Conservation (phyloP, 139 green algal genomes). For the Trebouxia sp. region DNA sequence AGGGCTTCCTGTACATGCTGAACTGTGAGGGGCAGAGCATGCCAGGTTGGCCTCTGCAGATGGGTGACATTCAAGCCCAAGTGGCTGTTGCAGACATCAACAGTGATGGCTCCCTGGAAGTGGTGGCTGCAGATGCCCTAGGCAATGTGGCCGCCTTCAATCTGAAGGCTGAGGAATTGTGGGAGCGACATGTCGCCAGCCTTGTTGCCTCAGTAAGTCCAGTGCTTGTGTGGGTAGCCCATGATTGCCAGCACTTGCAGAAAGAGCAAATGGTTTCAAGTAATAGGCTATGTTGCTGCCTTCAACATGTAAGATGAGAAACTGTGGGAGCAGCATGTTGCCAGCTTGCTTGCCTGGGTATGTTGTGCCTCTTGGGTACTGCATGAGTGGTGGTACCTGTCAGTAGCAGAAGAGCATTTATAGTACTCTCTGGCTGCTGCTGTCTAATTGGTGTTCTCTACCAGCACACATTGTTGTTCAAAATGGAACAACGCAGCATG, state of each 20-base stretch:
- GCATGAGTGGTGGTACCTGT: too few species aligned
- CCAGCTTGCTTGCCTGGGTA: neutral
- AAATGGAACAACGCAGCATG: too few species aligned
- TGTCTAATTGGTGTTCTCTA: too few species aligned
- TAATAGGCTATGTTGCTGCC: too few species aligned
- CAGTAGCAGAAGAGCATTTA: too few species aligned
- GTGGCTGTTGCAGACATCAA: constrained; percentile 89
- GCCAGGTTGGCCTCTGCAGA: constrained; percentile 88
- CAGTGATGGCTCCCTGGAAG: constrained; percentile 86
- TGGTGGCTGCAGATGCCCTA: constrained; percentile 84
- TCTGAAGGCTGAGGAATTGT: constrained; percentile 78
- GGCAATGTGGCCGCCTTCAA: constrained; percentile 89
- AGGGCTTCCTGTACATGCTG: constrained; percentile 96
- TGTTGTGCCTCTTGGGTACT: too few species aligned
- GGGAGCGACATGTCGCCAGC: constrained; percentile 86
- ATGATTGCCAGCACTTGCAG: too few species aligned
- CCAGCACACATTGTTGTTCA: too few species aligned
- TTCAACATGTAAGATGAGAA: too few species aligned
- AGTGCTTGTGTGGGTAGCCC: too few species aligned
- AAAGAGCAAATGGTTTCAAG: too few species aligned
- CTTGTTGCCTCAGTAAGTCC: constrained; percentile 53
- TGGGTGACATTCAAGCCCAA: constrained; percentile 94
- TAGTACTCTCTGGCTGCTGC: too few species aligned
- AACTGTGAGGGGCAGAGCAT: constrained; percentile 58
- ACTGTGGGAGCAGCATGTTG: neutral